Conservation (phyloP, 164 flowering plant species). For the Tetracentron sinense region DNA sequence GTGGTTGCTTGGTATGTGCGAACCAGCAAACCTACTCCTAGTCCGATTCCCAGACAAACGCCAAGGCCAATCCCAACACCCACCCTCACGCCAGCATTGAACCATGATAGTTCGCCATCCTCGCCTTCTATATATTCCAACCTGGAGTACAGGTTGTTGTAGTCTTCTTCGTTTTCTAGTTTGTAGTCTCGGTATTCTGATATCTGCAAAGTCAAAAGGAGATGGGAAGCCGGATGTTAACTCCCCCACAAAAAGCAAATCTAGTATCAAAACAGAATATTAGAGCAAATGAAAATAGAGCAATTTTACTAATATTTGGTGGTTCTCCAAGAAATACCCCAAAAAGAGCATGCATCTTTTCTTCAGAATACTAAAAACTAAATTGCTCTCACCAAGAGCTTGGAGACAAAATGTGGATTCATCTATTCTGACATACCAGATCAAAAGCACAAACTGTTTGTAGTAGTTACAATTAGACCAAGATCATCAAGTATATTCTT, state of each 20-base stretch:
- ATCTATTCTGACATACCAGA: no score
- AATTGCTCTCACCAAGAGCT: no score
- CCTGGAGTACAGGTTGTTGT: slow-evolving; percentile 43
- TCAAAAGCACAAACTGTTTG: no score
- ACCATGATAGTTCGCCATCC: slow-evolving; percentile 86
- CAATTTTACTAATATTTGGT: no score
- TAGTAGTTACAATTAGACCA: no score
- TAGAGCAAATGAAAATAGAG: no score
- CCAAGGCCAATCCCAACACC: slow-evolving; percentile 93
- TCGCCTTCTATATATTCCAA: slow-evolving; percentile 63
- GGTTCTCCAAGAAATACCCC: no score
- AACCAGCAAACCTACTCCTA: slow-evolving; percentile 77
- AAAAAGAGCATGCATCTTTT: no score
- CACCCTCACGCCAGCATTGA: slow-evolving; percentile 85
- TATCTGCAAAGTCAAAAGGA: slow-evolving; percentile 24
- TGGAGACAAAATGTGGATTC: no score
- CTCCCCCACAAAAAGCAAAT: neutral
- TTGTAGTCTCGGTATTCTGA: slow-evolving; percentile 41
- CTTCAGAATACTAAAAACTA: no score
- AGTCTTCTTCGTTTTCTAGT: slow-evolving; percentile 47
- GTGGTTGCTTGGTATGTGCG: slow-evolving; percentile 78
- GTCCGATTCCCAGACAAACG: slow-evolving; percentile 70
- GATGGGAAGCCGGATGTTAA: neutral
- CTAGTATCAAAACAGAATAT: neutral
- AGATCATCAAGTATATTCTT: no score